Conservation (phyloP, 164 flowering plant species). For the Pachysandra terminalis region DNA sequence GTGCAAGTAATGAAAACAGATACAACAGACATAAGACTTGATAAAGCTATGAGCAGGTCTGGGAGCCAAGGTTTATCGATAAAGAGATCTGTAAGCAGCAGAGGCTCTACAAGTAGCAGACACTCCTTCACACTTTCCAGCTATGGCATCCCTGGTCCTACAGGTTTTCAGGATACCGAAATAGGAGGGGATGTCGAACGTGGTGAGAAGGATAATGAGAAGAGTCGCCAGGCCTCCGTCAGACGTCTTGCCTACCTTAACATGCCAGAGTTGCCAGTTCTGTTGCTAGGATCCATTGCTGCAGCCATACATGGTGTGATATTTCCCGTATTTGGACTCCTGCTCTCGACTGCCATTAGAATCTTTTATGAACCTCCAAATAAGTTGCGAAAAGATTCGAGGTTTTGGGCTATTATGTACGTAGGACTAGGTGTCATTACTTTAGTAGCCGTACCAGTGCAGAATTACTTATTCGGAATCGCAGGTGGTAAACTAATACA, state of each 20-base stretch:
- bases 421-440: constrained; percentile 4
- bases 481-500: constrained; percentile 12
- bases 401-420: constrained; percentile 8
- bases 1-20: not conserved
- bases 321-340: constrained; percentile 11
- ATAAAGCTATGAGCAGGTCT: constrained; percentile 1
- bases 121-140: not conserved
- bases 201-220: not conserved
- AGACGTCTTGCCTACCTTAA: constrained; percentile 12
- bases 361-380: constrained; percentile 14
- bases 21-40: not conserved
- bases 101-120: constrained; percentile 4
- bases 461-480: constrained; percentile 11
- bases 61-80: constrained; percentile 3
- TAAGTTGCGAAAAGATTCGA: constrained; percentile 4
- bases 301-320: constrained; percentile 12
- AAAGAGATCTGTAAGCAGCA: not conserved
- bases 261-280: constrained; percentile 9
- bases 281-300: constrained; percentile 18
- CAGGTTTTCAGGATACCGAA: constrained; percentile 2
- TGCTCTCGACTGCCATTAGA: constrained; percentile 10
- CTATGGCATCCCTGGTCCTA: constrained; percentile 1
- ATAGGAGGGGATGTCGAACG: not conserved
- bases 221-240: constrained; percentile 1
- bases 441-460: constrained; percentile 5